These are phyloP conservation scores for Scutellaria baicalensis DNA, from an alignment of 257 asterid species.

Conservation along the genomic window DNA sequence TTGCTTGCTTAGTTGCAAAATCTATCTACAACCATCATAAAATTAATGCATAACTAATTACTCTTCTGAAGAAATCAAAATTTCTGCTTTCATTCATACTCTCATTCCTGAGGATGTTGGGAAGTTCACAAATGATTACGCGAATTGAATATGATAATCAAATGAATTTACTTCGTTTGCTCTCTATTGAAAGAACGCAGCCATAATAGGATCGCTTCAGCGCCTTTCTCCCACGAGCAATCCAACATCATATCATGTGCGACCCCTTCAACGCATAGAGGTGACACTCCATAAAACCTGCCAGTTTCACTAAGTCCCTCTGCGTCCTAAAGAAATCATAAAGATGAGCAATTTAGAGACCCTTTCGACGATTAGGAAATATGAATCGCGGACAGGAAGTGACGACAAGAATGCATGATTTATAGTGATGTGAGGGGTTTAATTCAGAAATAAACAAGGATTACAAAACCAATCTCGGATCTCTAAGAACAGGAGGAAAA, in stretches of 20 bases:
- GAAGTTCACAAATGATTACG: not conserved
- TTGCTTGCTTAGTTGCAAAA: too few species aligned
- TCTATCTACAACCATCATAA: too few species aligned
- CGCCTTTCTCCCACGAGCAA: conserved; percentile 76
- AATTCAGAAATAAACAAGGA: too few species aligned
- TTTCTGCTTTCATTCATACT: too few species aligned
- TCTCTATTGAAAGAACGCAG: conserved; percentile 23
- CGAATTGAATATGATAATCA: not conserved
- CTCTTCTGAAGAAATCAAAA: too few species aligned
- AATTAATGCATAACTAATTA: too few species aligned
- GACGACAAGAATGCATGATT: not conserved
- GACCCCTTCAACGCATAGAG: conserved; percentile 58
- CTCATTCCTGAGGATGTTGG: not conserved
- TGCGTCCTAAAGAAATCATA: conserved; percentile 42
- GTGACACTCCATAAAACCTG: conserved; percentile 48
- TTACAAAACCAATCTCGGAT: too few species aligned
- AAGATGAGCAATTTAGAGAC: not conserved
- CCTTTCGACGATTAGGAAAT: not conserved
- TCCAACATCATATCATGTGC: conserved; percentile 95
- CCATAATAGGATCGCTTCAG: conserved; percentile 60
- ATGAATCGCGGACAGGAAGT: not conserved
- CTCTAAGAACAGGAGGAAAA: too few species aligned
- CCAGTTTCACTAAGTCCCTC: conserved; percentile 86
- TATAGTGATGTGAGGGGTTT: too few species aligned
- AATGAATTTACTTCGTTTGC: not conserved